phyloP scores from a whole-genome alignment of 768 basidiomycete species.

The Lyophyllum semitale region DNA sequence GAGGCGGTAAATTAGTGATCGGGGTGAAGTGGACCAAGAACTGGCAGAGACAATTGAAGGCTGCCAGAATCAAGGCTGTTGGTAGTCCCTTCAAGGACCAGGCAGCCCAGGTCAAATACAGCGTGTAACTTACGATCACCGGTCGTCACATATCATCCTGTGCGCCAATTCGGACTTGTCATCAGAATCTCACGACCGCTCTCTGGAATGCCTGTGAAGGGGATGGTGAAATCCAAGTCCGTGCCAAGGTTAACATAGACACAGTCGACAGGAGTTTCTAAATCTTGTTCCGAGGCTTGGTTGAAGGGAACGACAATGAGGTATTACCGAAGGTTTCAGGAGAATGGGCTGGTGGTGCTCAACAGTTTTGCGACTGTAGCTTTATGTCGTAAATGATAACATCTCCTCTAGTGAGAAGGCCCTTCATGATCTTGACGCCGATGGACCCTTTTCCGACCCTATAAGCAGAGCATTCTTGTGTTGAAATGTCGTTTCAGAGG shows the following conservation, averaged over 20 bases:
- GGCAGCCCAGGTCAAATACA: no score
- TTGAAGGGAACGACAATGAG: slow-evolving; percentile 99
- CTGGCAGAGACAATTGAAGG: no score
- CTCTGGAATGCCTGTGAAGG: slow-evolving; percentile 98
- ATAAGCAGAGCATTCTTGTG: slow-evolving; percentile 99
- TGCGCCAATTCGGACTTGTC: slow-evolving; percentile 98
- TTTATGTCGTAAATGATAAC: slow-evolving; percentile 99
- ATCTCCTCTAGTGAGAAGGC: slow-evolving; percentile 93
- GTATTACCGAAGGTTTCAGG: slow-evolving; percentile 89
- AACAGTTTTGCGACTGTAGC: slow-evolving; percentile 93
- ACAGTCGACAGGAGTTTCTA: slow-evolving; percentile 97
- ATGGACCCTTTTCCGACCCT: slow-evolving; percentile 97
- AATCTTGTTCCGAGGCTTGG: slow-evolving; percentile 97
- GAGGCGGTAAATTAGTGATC: no score
- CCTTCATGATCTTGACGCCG: slow-evolving; percentile 96
- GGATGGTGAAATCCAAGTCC: slow-evolving; percentile 97
- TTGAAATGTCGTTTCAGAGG: slow-evolving; percentile 97
- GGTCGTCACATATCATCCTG: slow-evolving; percentile 97
- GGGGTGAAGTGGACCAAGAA: no score
- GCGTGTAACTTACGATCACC: no score
- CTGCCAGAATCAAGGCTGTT: no score
- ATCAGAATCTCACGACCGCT: slow-evolving; percentile 98
- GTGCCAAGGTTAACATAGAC: slow-evolving; percentile 94
- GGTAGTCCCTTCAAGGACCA: no score
- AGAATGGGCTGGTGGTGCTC: slow-evolving; percentile 99